A percentile compares a stretch with the other conserved stretches of the same genome.
phyloP scores from a whole-genome alignment of 2,329 filamentous ascomycete genomes.

The Elsinoe batatas region DNA sequence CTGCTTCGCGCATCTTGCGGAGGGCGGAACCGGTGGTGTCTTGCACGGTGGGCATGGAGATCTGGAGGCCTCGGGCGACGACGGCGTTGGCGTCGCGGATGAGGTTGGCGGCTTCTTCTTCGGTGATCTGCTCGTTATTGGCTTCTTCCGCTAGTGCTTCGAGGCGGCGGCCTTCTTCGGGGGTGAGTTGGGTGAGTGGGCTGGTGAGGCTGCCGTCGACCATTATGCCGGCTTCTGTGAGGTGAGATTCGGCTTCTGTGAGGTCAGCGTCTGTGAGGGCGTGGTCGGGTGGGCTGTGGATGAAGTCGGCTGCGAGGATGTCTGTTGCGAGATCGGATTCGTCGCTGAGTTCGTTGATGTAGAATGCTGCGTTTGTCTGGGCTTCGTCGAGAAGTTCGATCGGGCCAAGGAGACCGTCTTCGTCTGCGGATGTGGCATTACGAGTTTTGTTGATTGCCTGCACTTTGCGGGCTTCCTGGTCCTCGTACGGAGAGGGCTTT shows the following conservation, averaged over 20 bases:
- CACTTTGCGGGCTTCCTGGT: not conserved
- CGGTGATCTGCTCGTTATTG: constrained; percentile 14
- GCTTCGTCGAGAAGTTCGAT: not conserved
- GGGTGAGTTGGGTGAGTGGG: constrained; percentile 4
- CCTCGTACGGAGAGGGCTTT: not conserved
- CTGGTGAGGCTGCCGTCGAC: not conserved
- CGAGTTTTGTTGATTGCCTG: not conserved
- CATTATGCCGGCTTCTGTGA: constrained; percentile 6
- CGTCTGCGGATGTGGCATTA: not conserved
- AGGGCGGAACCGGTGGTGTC: constrained; percentile 5
- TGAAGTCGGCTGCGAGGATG: not conserved
- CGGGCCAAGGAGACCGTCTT: constrained; percentile 1
- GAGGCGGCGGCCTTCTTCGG: constrained; percentile 4
- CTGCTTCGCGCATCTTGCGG: constrained; percentile 12
- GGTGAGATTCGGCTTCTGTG: constrained; percentile 1
- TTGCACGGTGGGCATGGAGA: constrained; percentile 8
- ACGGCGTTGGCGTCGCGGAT: constrained; percentile 3
- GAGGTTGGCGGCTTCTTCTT: constrained; percentile 13
- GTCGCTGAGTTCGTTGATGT: constrained; percentile 14
- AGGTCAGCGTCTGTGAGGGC: not conserved
- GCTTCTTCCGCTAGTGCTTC: constrained; percentile 11
- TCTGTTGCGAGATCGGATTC: constrained; percentile 9
- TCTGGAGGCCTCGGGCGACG: constrained; percentile 6
- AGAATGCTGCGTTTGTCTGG: constrained; percentile 11
- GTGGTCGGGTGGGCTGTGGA: not conserved